These are phyloP conservation scores for Tolypocladium amazonense DNA, from an alignment of 2,329 filamentous ascomycete genomes.

Conservation along the genomic window DNA sequence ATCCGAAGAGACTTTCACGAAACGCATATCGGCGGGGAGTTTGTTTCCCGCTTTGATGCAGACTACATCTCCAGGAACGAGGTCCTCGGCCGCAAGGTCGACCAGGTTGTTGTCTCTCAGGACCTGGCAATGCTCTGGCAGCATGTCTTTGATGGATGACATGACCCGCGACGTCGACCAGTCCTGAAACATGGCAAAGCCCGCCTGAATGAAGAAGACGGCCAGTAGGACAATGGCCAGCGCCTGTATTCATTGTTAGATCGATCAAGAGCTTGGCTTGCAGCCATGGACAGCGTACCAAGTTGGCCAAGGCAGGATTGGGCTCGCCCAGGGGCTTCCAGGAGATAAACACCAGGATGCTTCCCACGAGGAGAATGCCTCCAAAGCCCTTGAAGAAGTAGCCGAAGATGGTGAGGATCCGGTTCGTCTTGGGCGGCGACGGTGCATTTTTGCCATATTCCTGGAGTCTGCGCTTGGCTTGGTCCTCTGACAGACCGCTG, in stretches of 20 bases:
- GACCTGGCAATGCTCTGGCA: conserved; percentile 61
- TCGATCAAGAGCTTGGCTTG: not conserved
- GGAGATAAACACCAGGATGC: conserved; percentile 63
- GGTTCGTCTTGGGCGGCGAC: conserved; percentile 52
- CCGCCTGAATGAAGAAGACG: conserved; percentile 60
- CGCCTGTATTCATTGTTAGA: conserved; percentile 25
- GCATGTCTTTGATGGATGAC: conserved; percentile 69
- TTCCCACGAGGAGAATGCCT: conserved; percentile 55
- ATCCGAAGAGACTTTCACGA: conserved; percentile 57
- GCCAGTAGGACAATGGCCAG: conserved; percentile 62
- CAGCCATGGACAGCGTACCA: conserved; percentile 15
- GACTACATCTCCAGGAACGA: conserved; percentile 64
- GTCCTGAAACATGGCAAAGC: conserved; percentile 62
- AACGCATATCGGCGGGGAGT: conserved; percentile 62
- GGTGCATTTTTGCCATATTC: conserved; percentile 59
- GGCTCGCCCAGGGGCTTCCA: conserved; percentile 68
- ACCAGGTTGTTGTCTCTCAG: conserved; percentile 46
- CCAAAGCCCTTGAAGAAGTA: conserved; percentile 77
- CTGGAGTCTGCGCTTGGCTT: conserved; percentile 40
- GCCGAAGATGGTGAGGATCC: conserved; percentile 45
- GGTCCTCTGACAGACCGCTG: conserved; percentile 49
- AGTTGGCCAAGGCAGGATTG: conserved; percentile 57
- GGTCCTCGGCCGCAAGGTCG: conserved; percentile 41
- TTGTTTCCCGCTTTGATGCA: conserved; percentile 62
- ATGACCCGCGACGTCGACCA: conserved; percentile 70